Evolutionary conservation across 495 filamentous ascomycete genomes (phyloP).

Genomic region (Tuber borchii): DNA sequence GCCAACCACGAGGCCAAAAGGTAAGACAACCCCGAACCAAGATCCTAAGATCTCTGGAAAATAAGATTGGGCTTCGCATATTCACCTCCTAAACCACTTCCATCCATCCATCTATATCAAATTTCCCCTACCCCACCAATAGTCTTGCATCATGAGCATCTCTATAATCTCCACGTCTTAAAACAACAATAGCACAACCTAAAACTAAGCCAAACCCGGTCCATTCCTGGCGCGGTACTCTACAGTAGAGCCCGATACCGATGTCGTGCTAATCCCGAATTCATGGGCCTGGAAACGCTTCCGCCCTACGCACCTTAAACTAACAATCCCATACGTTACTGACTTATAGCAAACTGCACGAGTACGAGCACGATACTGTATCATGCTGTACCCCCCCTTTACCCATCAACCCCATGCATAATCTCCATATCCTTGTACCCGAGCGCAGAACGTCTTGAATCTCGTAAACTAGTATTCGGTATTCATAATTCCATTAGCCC

Average conservation of each 20-base stretch:
- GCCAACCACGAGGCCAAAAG: not conserved
- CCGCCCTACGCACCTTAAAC: no score
- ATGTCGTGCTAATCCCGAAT: not conserved
- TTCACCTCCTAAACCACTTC: not conserved
- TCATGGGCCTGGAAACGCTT: not conserved
- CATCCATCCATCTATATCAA: not conserved
- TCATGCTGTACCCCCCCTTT: no score
- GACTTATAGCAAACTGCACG: no score
- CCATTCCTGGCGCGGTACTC: no score
- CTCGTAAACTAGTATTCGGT: no score
- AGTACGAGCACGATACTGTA: no score
- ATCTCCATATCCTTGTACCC: no score
- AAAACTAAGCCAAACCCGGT: not conserved
- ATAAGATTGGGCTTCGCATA: not conserved
- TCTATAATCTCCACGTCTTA: not conserved
- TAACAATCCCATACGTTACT: no score
- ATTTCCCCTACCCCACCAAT: not conserved
- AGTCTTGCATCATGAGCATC: not conserved
- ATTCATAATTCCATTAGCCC: no score
- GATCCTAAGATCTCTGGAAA: not conserved
- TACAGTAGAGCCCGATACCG: not conserved
- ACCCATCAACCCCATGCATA: no score
- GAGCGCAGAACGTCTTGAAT: no score
- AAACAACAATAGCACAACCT: no score
- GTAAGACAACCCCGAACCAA: not conserved